These are phyloP conservation scores for Chlamydomonas sphaeroides DNA, from an alignment of 139 green algal species.

Conservation along the genomic window DNA sequence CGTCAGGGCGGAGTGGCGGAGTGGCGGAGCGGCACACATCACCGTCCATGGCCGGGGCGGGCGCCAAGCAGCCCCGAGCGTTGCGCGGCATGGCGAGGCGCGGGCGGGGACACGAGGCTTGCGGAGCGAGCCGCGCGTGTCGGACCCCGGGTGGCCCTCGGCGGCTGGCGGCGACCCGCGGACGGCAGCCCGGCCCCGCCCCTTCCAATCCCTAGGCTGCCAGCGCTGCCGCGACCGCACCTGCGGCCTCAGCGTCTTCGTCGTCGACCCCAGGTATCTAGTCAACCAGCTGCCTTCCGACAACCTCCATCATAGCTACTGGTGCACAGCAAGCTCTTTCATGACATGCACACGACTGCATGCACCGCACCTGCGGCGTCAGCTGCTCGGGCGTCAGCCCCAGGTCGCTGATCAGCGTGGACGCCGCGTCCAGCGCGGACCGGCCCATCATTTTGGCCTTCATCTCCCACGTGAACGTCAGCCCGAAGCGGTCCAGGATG, in stretches of 20 bases:
- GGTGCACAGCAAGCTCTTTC: too few relatives aligned
- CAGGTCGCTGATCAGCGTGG: slow-evolving; percentile 65
- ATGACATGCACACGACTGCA: slow-evolving; percentile 26
- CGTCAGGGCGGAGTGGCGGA: neutral
- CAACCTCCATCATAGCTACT: too few relatives aligned
- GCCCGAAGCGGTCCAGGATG: slow-evolving; percentile 67
- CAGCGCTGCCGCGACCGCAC: too few relatives aligned
- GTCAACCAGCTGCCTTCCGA: too few relatives aligned
- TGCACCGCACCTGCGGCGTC: slow-evolving; percentile 66
- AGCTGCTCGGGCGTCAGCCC: slow-evolving; percentile 51
- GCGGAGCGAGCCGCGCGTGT: too few relatives aligned
- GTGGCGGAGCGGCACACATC: neutral
- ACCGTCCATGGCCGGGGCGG: too few relatives aligned
- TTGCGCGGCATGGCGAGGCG: neutral
- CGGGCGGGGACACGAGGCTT: neutral
- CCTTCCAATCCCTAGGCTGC: too few relatives aligned
- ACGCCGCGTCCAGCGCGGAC: slow-evolving; percentile 75
- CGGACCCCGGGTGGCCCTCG: too few relatives aligned
- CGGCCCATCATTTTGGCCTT: slow-evolving; percentile 76
- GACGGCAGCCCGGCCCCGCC: too few relatives aligned
- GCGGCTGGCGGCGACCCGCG: too few relatives aligned
- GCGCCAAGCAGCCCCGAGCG: neutral
- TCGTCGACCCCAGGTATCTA: too few relatives aligned
- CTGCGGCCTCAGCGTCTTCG: too few relatives aligned
- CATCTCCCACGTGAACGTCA: slow-evolving; percentile 85